Conservation (phyloP, 2,329 filamentous ascomycete species). For the Monascus ruber region DNA sequence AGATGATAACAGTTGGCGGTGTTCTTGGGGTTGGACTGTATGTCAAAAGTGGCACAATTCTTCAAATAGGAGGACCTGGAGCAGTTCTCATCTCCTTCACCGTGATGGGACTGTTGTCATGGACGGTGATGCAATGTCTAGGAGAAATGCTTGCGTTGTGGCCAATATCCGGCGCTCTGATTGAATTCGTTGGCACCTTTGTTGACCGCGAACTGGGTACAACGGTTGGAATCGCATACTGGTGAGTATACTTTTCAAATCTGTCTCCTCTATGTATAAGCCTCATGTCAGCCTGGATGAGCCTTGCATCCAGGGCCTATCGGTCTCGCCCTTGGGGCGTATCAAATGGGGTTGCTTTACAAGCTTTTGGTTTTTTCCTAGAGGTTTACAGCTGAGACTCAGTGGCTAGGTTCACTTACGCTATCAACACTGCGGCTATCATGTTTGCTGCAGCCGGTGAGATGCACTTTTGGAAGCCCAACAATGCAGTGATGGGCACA, state of each 20-base stretch:
- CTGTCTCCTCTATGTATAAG: too few relatives aligned
- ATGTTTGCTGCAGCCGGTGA: conserved; percentile 16
- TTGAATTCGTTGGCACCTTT: conserved; percentile 25
- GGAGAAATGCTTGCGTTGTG: conserved; percentile 27
- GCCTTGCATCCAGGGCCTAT: neutral
- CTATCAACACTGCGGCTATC: conserved; percentile 17
- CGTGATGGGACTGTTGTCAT: conserved; percentile 20
- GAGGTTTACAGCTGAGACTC: too few relatives aligned
- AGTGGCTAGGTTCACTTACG: conserved; percentile 16
- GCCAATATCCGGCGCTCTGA: conserved; percentile 26
- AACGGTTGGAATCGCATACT: conserved; percentile 24
- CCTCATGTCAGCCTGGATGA: too few relatives aligned
- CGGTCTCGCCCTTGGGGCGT: neutral
- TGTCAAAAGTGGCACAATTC: conserved; percentile 19
- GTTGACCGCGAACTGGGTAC: conserved; percentile 27
- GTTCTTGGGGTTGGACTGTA: conserved; percentile 25
- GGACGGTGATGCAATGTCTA: conserved; percentile 29
- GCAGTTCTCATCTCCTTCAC: conserved; percentile 22
- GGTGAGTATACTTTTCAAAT: conserved; percentile 9
- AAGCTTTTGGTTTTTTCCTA: too few relatives aligned
- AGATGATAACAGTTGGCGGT: conserved; percentile 28
- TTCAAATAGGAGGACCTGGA: conserved; percentile 21
- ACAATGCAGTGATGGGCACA: conserved; percentile 10
- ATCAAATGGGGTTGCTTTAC: neutral
- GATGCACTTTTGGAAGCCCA: conserved; percentile 15